Evolutionary conservation across 2,329 filamentous ascomycete genomes (phyloP), one percentile per base, ranked within the genome.

Genomic region (Alternaria sp.): DNA sequence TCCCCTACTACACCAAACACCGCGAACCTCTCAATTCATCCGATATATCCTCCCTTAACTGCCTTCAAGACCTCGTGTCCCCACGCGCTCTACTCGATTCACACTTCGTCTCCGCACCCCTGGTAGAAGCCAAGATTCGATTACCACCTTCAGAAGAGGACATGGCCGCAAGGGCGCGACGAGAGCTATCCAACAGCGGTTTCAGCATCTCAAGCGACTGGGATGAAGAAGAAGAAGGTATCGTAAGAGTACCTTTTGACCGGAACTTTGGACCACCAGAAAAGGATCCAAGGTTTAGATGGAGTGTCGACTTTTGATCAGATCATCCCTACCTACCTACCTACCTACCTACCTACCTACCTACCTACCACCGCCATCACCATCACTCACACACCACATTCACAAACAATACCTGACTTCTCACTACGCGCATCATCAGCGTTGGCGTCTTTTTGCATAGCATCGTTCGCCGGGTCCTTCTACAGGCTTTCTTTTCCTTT

Each of bases 301-400:
- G 79, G 79, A 81, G 75, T 62, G 80, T 82, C 52, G 81, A 82
- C 58, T 78, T 82, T 54, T 82, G 55, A 49, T 41, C 14, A 6
- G 20, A 38, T 54, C 50, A 8, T 34, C 11, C 40, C n/a, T 41
- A 41, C 38, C 18, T 20, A 18, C 36, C 40, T 41, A 41, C 32
- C 46, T 27, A 25, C 40, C n/a, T 40, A 40, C 38, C 9, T 20
- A 18, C 40, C n/a, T 40, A 40, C 38, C 9, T 20, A 18, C 36
- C 40, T 22, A 41, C 32, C 46, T 22, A 50, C 46, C 25, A 16
- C 22, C 16, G 14, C 25, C 30, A 36, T 20, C 27, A 14, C 22
- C 30, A 32, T 25, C 51, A 54, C 30, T 36, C 22, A 9, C 36
- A 16, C 30, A 20, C 14, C 12, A n/a, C 28, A 4, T 9, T 28